Evolutionary conservation across 2,329 filamentous ascomycete genomes (phyloP).

Genomic region (Aspergillus tamarii): DNA sequence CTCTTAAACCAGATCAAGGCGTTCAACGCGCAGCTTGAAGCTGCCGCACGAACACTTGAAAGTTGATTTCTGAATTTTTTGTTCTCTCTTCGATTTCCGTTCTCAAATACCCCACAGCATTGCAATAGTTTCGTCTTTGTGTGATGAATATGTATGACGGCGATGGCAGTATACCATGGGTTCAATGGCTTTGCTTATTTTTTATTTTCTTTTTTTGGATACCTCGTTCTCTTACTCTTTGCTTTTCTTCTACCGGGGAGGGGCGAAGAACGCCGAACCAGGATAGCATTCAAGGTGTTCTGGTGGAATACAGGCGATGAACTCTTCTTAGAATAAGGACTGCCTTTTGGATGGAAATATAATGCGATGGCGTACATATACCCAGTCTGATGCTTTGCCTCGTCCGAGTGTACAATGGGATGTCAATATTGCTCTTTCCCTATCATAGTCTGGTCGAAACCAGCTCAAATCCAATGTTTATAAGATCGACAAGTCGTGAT

Average conservation of each 20-base stretch:
- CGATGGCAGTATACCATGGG: neutral
- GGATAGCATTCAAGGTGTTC: neutral
- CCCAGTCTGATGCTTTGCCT: neutral
- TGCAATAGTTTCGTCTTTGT: neutral
- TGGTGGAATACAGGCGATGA: neutral
- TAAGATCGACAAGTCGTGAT: no score
- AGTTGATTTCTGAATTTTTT: constrained; percentile 18
- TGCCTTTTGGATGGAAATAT: neutral
- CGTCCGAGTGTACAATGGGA: no score
- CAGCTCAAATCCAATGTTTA: no score
- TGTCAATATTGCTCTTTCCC: no score
- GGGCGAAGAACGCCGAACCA: neutral
- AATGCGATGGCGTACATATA: neutral
- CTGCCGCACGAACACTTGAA: constrained; percentile 33
- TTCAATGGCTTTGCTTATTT: neutral
- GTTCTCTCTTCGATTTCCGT: constrained; percentile 2
- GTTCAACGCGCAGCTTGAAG: constrained; percentile 50
- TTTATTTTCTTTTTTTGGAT: constrained; percentile 2
- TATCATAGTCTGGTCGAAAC: no score
- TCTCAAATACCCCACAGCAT: constrained; percentile 2
- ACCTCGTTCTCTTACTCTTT: neutral
- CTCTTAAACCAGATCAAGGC: constrained; percentile 44
- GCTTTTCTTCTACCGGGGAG: neutral
- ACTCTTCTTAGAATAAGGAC: neutral
- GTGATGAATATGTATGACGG: constrained; percentile 5